Conservation (phyloP, 805 yeast species). For the Myxozyma kluyveri region DNA sequence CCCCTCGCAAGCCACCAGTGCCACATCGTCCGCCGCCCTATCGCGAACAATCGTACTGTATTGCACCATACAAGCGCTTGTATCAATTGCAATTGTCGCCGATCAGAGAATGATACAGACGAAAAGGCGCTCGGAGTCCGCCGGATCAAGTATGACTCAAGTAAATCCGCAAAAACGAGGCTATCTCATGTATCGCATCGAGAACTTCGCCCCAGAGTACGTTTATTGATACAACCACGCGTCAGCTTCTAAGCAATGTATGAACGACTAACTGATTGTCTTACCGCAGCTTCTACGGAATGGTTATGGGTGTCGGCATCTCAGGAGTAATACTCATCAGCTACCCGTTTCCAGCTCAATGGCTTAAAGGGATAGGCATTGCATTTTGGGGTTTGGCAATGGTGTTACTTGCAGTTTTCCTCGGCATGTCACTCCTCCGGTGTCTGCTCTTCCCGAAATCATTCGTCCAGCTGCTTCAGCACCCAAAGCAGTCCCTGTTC, state of each 20-base stretch:
- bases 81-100: too few species aligned
- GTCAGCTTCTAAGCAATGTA: too few species aligned
- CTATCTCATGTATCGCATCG: slow-evolving; percentile 26
- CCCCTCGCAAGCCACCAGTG: neutral
- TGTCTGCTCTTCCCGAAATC: slow-evolving; percentile 42
- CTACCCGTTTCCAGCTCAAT: slow-evolving; percentile 62
- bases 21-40: neutral
- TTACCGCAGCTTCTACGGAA: slow-evolving; percentile 53
- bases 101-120: too few species aligned
- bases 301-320: slow-evolving; percentile 86
- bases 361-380: slow-evolving; percentile 58
- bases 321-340: slow-evolving; percentile 56
- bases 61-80: neutral
- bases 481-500: slow-evolving; percentile 54
- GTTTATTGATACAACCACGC: too few species aligned
- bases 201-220: slow-evolving; percentile 34
- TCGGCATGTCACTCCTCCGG: slow-evolving; percentile 45
- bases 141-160: too few species aligned
- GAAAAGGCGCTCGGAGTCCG: too few species aligned
- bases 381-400: slow-evolving; percentile 61
- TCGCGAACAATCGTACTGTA: neutral
- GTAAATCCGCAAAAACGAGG: too few species aligned
- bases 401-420: slow-evolving; percentile 44
- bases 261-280: neutral
- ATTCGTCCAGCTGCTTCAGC: slow-evolving; percentile 38